Base-by-base conservation (phyloP, 2,329 filamentous ascomycete genomes). In the Moelleriella libera region DNA sequence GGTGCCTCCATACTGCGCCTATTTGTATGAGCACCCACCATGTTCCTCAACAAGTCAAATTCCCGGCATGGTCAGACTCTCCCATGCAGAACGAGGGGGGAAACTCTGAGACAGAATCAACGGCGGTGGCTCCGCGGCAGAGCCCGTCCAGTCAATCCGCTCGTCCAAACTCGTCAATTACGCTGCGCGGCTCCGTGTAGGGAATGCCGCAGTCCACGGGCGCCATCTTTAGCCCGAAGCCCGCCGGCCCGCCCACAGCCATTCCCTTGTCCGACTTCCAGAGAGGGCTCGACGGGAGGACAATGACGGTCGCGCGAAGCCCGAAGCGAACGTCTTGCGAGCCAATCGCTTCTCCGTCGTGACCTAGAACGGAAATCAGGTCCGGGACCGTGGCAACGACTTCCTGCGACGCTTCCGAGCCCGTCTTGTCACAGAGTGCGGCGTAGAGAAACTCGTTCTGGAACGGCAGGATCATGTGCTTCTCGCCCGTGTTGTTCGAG, bases 251-350 rank as follows among this genome's bases (percentile, higher is more conserved):
- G 1, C 63, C 63, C 1, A 64, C 54, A 28, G 59, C 58, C 47
- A 66, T 57, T 0, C 58, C 65, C 45, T 55, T 54, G 3, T 60
- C 59, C 1, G 60, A 65, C 54, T 61, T 72, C 73, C 74, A 77
- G 9, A 74, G 52, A 0, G 71, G 70, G 49, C 72, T 70, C 1
- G 70, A 68, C 2, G 70, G 63, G 32, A 76, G 58, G 0, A 64
- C 72, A 49, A 76, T 68, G 1, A 76, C 72, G 32, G 58, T 68
- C 0, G 76, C 72, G 4, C 66, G 60, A 3, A 76, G 52, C 0
- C 74, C 74, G 47, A 75, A 77, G 8, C 72, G 63, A 31, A 74
- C 58, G 29, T 75, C 71, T 11, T 69, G 67, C 1, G 71, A 70
- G 0, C 71, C 71, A 5, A 75, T 63, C 0, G 71, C 71, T 45